A percentile compares a stretch with the other conserved stretches of the same genome.
Conservation (phyloP, 2,329 filamentous ascomycete genomes). For the Pezicula carpinea region DNA sequence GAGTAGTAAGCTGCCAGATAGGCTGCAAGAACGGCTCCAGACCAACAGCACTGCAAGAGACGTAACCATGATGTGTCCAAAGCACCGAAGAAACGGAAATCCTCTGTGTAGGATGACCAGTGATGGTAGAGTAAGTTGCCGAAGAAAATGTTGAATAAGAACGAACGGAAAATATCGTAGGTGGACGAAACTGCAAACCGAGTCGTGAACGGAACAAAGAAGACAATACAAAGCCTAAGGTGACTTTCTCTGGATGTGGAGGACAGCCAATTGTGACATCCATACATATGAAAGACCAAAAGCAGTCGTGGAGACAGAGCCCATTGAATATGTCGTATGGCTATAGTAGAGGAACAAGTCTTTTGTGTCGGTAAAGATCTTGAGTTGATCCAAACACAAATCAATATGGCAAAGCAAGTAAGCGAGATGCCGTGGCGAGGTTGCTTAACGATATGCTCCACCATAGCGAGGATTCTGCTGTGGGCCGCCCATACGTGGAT, state of each 20-base stretch:
- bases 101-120: constrained; percentile 52
- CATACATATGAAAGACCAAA: constrained; percentile 30
- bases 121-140: constrained; percentile 35
- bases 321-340: constrained; percentile 28
- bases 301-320: constrained; percentile 23
- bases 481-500: constrained; percentile 49
- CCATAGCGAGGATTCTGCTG: constrained; percentile 53
- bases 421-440: constrained; percentile 12
- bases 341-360: constrained; percentile 24
- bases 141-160: constrained; percentile 29
- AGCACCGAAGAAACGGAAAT: constrained; percentile 45
- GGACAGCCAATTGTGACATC: constrained; percentile 27
- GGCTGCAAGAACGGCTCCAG: constrained; percentile 18
- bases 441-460: constrained; percentile 50
- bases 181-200: constrained; percentile 15
- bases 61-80: constrained; percentile 61
- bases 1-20: constrained; percentile 16
- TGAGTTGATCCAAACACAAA: constrained; percentile 23
- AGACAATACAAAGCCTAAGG: constrained; percentile 23
- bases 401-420: constrained; percentile 22
- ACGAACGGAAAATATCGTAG: constrained; percentile 28
- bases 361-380: constrained; percentile 27
- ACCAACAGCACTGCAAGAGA: constrained; percentile 41
- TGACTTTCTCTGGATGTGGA: constrained; percentile 25
- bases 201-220: constrained; percentile 15